Evolutionary conservation across 345 rosid species (phyloP).

Genomic region (Camelina sativa): DNA sequence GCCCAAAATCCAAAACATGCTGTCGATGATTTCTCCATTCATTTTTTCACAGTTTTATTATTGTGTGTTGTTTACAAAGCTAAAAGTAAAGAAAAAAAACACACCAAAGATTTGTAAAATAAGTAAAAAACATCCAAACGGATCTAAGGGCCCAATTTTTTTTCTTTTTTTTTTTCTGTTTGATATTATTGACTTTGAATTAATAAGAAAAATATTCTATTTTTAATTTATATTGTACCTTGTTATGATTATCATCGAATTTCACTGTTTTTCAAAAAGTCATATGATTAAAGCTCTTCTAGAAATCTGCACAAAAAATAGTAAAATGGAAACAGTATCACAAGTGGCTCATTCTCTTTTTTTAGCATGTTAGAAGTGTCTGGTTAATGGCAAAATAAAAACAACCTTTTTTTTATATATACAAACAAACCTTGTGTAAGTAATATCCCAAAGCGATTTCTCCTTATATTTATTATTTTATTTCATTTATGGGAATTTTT

Average conservation of each 20-base stretch:
- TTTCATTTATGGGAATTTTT: neutral
- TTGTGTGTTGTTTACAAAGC: neutral
- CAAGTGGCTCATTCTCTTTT: slow-evolving; percentile 26
- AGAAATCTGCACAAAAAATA: neutral
- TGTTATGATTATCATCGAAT: slow-evolving; percentile 21
- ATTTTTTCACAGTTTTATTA: neutral
- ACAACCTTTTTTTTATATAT: neutral
- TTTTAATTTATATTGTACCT: neutral
- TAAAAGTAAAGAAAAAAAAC: too few relatives aligned
- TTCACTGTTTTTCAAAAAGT: neutral
- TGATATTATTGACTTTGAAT: neutral
- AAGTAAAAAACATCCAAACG: too few relatives aligned
- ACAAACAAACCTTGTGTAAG: neutral
- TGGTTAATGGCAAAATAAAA: neutral
- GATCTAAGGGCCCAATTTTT: too few relatives aligned
- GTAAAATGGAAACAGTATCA: neutral
- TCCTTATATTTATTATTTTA: neutral
- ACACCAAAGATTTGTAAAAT: neutral
- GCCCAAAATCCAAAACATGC: slow-evolving; percentile 1
- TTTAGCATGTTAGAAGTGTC: slow-evolving; percentile 16
- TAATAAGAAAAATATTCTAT: neutral
- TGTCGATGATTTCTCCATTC: neutral
- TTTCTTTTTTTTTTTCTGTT: neutral
- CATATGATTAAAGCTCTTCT: neutral
- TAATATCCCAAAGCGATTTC: slow-evolving; percentile 1